These are phyloP conservation scores for Castanopsis chinensis DNA, from an alignment of 306 rosid species.

Conservation along the genomic window DNA sequence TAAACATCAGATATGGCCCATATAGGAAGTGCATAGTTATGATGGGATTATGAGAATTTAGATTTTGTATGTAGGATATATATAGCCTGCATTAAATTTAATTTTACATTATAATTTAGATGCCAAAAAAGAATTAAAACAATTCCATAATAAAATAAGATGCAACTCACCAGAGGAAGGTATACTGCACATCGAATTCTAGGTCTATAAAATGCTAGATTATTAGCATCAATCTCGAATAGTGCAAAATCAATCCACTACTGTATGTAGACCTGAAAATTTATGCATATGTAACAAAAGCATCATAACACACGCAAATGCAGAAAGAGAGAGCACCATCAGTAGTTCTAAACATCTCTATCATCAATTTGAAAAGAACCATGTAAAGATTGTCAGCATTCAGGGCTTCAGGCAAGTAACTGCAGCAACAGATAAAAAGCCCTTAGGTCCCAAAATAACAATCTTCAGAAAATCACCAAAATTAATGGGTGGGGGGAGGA, in stretches of 20 bases:
- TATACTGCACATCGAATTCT: conserved; percentile 36
- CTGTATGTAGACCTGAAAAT: conserved; percentile 61
- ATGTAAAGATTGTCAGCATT: conserved; percentile 41
- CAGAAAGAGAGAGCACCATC: not conserved
- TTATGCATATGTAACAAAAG: conserved; percentile 11
- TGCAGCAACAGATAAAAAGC: too few species aligned
- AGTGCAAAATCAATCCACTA: conserved; percentile 85
- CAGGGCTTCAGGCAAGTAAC: too few species aligned
- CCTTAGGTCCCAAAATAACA: too few species aligned
- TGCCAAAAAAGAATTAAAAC: not conserved
- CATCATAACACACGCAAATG: not conserved
- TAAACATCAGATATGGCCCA: not conserved
- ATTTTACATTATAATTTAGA: too few species aligned
- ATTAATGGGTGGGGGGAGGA: too few species aligned
- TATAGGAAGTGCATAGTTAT: too few species aligned
- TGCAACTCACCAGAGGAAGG: conserved; percentile 59
- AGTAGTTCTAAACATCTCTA: conserved; percentile 11
- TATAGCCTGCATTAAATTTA: too few species aligned
- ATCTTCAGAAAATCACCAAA: too few species aligned
- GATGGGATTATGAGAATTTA: too few species aligned
- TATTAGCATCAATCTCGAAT: conserved; percentile 55
- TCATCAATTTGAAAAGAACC: conserved; percentile 59
- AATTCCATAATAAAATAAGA: not conserved
- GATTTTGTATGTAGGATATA: too few species aligned
- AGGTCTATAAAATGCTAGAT: conserved; percentile 24